phyloP scores from a whole-genome alignment of 2,329 filamentous ascomycete species.

The Hypoxylon sp. region DNA sequence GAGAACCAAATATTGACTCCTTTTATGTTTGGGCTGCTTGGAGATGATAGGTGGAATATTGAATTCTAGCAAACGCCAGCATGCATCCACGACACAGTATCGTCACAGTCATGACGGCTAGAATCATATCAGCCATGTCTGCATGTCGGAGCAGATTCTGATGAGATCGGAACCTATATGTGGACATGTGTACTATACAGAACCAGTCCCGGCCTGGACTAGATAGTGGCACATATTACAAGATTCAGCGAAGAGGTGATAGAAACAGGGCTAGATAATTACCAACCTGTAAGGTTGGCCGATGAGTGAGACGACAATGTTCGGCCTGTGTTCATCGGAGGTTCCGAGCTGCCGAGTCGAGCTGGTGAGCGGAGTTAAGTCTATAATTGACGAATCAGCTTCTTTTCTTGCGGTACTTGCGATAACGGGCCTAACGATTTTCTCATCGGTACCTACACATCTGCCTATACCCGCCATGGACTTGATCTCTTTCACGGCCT shows the following conservation, averaged over 20 bases:
- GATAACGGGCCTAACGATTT: constrained; percentile 11
- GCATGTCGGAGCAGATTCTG: background rate
- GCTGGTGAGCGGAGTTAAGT: background rate
- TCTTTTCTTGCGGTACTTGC: constrained; percentile 6
- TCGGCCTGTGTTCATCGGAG: background rate
- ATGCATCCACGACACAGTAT: background rate
- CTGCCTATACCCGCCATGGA: constrained; percentile 10
- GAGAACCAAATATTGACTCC: constrained; percentile 28
- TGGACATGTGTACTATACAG: background rate
- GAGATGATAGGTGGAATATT: constrained; percentile 32
- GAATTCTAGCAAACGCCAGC: constrained; percentile 21
- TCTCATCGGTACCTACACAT: constrained; percentile 18
- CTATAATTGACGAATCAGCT: constrained; percentile 8
- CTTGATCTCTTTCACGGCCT: constrained; percentile 11
- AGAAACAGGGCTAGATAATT: too few relatives aligned
- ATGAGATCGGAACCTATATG: background rate
- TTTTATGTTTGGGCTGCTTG: constrained; percentile 32
- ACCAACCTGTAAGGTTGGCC: too few relatives aligned
- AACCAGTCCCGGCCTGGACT: background rate
- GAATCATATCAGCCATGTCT: background rate
- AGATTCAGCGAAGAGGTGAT: too few relatives aligned
- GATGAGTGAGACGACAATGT: too few relatives aligned
- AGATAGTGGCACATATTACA: too few relatives aligned
- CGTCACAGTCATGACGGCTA: background rate
- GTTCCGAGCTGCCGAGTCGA: background rate